These are phyloP conservation scores for Malania oleifera DNA, from an alignment of 164 flowering plant genomes.

Conservation along the genomic window DNA sequence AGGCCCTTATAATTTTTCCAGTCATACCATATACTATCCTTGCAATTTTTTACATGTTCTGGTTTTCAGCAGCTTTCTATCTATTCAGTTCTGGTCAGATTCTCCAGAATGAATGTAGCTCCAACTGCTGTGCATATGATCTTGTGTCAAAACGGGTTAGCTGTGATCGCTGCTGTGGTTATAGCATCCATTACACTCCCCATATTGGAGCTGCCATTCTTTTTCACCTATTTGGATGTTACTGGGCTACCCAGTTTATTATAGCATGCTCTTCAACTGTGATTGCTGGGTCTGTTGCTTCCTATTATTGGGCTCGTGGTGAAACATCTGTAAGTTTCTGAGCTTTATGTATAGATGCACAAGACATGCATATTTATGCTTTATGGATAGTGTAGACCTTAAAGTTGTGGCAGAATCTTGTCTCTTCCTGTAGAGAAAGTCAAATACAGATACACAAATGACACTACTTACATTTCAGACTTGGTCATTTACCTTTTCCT, in stretches of 20 bases:
- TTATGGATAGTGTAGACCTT: no score
- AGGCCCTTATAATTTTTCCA: slow-evolving; percentile 85
- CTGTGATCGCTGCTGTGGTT: slow-evolving; percentile 91
- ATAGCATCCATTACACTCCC: slow-evolving; percentile 75
- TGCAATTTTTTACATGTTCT: slow-evolving; percentile 81
- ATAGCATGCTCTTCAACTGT: slow-evolving; percentile 88
- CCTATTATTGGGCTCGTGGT: slow-evolving; percentile 96
- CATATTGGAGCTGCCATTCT: slow-evolving; percentile 75
- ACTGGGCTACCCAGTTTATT: slow-evolving; percentile 91
- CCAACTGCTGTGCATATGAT: slow-evolving; percentile 86
- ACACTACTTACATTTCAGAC: no score
- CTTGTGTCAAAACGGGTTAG: slow-evolving; percentile 52
- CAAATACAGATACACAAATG: no score
- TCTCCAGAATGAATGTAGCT: slow-evolving; percentile 61
- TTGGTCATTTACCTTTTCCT: no score
- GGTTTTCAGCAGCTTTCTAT: slow-evolving; percentile 86
- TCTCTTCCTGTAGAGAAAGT: no score
- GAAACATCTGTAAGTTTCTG: slow-evolving; percentile 60
- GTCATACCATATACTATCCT: slow-evolving; percentile 70
- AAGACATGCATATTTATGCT: no score
- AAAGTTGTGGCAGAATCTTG: no score
- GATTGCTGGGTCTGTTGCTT: slow-evolving; percentile 98
- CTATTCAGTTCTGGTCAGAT: slow-evolving; percentile 84
- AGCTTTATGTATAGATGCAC: not conserved
- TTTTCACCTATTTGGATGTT: slow-evolving; percentile 88